Evolutionary conservation across 306 rosid genomes (phyloP).

Genomic region (Dicorynia guianensis): DNA sequence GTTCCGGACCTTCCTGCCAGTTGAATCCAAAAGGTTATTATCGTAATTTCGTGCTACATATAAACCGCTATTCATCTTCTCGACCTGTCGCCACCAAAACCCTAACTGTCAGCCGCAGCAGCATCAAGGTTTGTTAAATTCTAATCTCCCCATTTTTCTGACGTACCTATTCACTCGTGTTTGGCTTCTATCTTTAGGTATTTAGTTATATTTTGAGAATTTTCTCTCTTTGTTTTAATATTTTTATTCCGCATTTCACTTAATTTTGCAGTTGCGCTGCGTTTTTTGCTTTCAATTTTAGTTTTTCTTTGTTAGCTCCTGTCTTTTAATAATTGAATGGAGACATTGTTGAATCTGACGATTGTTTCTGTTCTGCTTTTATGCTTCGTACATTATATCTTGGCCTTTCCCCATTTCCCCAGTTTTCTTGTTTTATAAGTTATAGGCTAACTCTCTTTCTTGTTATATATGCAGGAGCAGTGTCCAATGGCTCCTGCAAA

Average conservation of each 20-base stretch:
- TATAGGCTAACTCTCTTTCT: not conserved
- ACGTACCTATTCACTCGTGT: not conserved
- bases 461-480: conserved; percentile 35
- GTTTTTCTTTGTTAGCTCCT: not conserved
- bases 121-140: conserved; percentile 2
- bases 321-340: too few species aligned
- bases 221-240: not conserved
- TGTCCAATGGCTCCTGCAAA: conserved; percentile 50
- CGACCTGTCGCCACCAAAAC: conserved; percentile 37
- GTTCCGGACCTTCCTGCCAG: not conserved
- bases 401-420: not conserved
- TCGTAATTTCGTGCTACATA: conserved; percentile 7
- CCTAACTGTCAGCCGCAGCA: conserved; percentile 52
- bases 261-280: too few species aligned
- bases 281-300: not conserved
- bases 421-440: not conserved
- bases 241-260: not conserved
- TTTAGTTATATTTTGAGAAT: not conserved
- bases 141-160: not conserved
- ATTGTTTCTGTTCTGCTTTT: not conserved
- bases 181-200: not conserved
- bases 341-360: not conserved
- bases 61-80: not conserved
- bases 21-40: not conserved
- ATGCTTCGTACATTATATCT: too few species aligned